Conservation (phyloP, 805 yeast species). For the Myxozyma vanderwaltii region DNA sequence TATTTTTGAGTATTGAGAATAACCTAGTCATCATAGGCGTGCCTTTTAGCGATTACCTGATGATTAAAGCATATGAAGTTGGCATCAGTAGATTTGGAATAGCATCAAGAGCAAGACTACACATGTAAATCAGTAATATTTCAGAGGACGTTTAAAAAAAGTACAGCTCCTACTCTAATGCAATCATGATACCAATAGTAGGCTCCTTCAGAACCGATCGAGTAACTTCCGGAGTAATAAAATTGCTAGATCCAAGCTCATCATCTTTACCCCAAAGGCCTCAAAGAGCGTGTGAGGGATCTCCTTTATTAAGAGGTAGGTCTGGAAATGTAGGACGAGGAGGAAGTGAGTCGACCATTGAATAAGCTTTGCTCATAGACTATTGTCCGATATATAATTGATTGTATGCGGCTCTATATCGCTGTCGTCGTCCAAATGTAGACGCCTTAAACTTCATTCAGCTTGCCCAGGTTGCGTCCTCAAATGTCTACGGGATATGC, state of each 20-base stretch:
- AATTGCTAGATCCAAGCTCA: constrained; percentile 11
- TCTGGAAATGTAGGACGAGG: not conserved
- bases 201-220: not conserved
- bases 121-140: no score
- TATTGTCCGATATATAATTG: not conserved
- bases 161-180: constrained; percentile 5
- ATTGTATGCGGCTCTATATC: not conserved
- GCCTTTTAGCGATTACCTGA: constrained; percentile 1
- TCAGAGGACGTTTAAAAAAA: no score
- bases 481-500: not conserved
- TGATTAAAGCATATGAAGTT: not conserved
- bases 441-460: no score
- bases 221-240: constrained; percentile 7
- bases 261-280: constrained; percentile 10
- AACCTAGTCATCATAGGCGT: constrained; percentile 15
- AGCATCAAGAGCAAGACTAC: constrained; percentile 9
- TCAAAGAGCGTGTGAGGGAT: constrained; percentile 10
- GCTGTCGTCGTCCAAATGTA: no score
- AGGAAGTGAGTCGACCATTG: not conserved
- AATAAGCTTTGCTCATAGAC: no score
- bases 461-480: no score
- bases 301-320: constrained; percentile 5
- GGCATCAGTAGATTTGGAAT: constrained; percentile 4
- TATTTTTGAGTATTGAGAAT: constrained; percentile 6
- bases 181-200: constrained; percentile 5